phyloP scores from a whole-genome alignment of 1,139 yeast genomes.

The Arxiozyma telluris region DNA sequence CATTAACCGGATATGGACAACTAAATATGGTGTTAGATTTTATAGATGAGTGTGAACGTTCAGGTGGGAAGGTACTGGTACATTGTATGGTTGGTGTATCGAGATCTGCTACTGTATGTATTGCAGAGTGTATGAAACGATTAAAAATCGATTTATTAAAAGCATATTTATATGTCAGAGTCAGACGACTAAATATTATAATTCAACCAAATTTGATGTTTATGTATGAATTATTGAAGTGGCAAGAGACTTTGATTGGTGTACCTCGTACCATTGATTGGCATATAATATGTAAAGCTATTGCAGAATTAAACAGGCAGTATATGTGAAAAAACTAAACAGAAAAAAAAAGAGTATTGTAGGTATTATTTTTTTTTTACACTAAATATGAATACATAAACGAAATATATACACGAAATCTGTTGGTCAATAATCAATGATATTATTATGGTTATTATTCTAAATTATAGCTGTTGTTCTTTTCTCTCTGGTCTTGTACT shows the following conservation, averaged over 20 bases:
- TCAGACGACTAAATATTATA: slow-evolving; percentile 74
- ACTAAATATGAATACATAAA: not conserved
- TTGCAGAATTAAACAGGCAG: slow-evolving; percentile 56
- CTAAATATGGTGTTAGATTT: slow-evolving; percentile 37
- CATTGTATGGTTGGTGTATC: slow-evolving; percentile 93
- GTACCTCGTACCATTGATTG: slow-evolving; percentile 47
- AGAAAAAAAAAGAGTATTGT: not conserved
- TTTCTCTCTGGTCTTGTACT: not conserved
- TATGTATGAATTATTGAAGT: slow-evolving; percentile 74
- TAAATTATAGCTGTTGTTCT: not conserved
- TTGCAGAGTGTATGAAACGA: slow-evolving; percentile 81
- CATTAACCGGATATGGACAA: slow-evolving; percentile 37
- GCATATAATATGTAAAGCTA: slow-evolving; percentile 83
- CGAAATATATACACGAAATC: not conserved
- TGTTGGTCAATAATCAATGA: not conserved
- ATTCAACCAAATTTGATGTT: slow-evolving; percentile 84
- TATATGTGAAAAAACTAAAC: slow-evolving; percentile 21
- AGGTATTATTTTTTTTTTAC: not conserved
- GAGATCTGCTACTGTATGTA: slow-evolving; percentile 80
- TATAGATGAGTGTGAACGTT: slow-evolving; percentile 34
- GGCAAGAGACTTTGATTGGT: slow-evolving; percentile 46
- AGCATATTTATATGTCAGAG: slow-evolving; percentile 75
- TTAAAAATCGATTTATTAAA: slow-evolving; percentile 54
- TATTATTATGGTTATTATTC: not conserved
- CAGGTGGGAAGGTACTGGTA: slow-evolving; percentile 49